A percentile compares a stretch with the other conserved stretches of the same genome.
These are phyloP conservation scores for Hydnomerulius pinastri DNA, from an alignment of 768 basidiomycete species.

Conservation along the genomic window DNA sequence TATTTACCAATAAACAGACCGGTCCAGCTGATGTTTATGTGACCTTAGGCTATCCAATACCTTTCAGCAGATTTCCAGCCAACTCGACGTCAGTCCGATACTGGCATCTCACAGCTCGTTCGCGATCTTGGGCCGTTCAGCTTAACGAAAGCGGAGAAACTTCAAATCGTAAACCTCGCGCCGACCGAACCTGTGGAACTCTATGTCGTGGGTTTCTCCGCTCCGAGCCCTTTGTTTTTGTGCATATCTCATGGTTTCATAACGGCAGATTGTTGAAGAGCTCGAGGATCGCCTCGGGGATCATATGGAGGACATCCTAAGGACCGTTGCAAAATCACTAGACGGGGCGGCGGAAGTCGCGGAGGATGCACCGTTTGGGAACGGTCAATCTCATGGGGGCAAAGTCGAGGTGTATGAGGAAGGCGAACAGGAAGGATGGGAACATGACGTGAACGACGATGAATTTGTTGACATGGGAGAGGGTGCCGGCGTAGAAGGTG, in stretches of 20 bases:
- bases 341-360: background rate
- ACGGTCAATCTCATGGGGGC: background rate
- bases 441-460: slow-evolving; percentile 47
- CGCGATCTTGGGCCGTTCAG: slow-evolving; percentile 64
- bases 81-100: slow-evolving; percentile 61
- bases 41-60: slow-evolving; percentile 78
- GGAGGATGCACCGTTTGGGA: background rate
- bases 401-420: slow-evolving; percentile 18
- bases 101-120: slow-evolving; percentile 65
- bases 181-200: slow-evolving; percentile 83
- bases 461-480: slow-evolving; percentile 68
- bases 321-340: slow-evolving; percentile 50
- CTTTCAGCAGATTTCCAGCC: slow-evolving; percentile 77
- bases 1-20: slow-evolving; percentile 18
- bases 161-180: slow-evolving; percentile 89
- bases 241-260: background rate
- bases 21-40: slow-evolving; percentile 1
- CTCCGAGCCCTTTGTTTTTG: background rate
- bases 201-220: slow-evolving; percentile 72
- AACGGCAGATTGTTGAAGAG: slow-evolving; percentile 85
- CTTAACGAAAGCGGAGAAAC: slow-evolving; percentile 89
- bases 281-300: slow-evolving; percentile 79
- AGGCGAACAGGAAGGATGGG: slow-evolving; percentile 30
- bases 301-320: slow-evolving; percentile 66
- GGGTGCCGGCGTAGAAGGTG: slow-evolving; percentile 67